Base-by-base conservation (phyloP, 2,329 filamentous ascomycete species). In the Bipolaris oryzae region DNA sequence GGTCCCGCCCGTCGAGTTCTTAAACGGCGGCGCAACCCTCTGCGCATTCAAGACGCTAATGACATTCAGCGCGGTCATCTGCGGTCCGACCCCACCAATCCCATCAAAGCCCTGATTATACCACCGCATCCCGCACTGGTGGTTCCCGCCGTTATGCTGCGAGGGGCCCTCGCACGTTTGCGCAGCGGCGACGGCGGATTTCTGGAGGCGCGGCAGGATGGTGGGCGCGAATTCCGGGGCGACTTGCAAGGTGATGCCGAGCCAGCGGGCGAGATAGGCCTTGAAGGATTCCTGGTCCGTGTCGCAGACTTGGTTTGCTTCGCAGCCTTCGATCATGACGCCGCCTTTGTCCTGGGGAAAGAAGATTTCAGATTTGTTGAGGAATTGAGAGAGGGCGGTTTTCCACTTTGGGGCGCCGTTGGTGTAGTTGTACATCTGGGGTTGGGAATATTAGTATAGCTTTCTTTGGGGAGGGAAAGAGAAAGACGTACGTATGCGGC, bases 21-120 rank as follows among this genome's bases (percentile, higher is more conserved):
- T 80, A 3, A 84, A 73, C 7, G 81, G 81, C 7, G 77, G 75
- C 4, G 68, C 60, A 0, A 79, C 74, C 7, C 66, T 55, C 11
- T 72, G 53, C 9, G 82, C 76, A 23, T 81, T 71, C 46, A 79
- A 72, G 34, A 77, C 78, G 53, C 78, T 72, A 49, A 86, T 79
- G 45, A 82, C 78, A 45, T 82, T 82, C 6, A 87, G 75, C 0
- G 82, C 84, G 46, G 79, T 80, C 82, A 87, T 84, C 72, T 85
- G 81, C 69, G 86, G 81, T 2, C 84, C 84, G 1, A 85, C 83
- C 7, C 84, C 84, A 10, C 71, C 69, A 1, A 72, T 74, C 3
- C 79, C 77, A 64, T 85, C 83, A 61, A 77, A 80, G 1, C 61
- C 67, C 6, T 67, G 58, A 16, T 67, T 72, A 50, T 68, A 75